phyloP scores from a whole-genome alignment of 495 filamentous ascomycete species.

The Penicillium herquei region DNA sequence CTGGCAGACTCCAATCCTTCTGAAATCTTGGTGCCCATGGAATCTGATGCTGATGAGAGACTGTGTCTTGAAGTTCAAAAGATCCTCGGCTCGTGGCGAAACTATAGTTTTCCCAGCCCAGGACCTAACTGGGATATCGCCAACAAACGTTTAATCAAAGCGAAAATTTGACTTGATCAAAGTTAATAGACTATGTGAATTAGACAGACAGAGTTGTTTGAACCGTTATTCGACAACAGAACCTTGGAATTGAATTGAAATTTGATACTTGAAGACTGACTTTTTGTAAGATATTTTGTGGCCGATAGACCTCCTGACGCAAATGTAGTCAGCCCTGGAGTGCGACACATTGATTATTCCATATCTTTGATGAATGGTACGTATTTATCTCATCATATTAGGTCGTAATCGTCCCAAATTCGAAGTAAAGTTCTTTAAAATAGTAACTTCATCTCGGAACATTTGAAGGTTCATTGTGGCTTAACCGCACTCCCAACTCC shows the following conservation, averaged over 20 bases:
- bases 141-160: constrained; percentile 2
- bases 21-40: background rate
- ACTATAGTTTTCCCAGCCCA: constrained; percentile 20
- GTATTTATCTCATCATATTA: too few species aligned
- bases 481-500: background rate
- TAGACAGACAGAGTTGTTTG: background rate
- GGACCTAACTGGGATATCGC: constrained; percentile 20
- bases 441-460: too few species aligned
- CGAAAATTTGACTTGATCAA: constrained; percentile 4
- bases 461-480: too few species aligned
- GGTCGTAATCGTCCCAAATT: too few species aligned
- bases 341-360: too few species aligned
- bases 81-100: constrained; percentile 14
- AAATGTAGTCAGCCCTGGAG: too few species aligned
- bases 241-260: too few species aligned
- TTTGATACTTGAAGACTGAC: too few species aligned
- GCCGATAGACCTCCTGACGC: too few species aligned
- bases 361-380: too few species aligned
- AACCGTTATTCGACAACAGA: background rate
- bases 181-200: background rate
- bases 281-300: too few species aligned
- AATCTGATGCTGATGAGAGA: background rate
- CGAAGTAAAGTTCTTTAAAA: too few species aligned
- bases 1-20: background rate
- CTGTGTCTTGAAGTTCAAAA: constrained; percentile 8